Base-by-base conservation (phyloP, 345 rosid species). In the Populus simonii region DNA sequence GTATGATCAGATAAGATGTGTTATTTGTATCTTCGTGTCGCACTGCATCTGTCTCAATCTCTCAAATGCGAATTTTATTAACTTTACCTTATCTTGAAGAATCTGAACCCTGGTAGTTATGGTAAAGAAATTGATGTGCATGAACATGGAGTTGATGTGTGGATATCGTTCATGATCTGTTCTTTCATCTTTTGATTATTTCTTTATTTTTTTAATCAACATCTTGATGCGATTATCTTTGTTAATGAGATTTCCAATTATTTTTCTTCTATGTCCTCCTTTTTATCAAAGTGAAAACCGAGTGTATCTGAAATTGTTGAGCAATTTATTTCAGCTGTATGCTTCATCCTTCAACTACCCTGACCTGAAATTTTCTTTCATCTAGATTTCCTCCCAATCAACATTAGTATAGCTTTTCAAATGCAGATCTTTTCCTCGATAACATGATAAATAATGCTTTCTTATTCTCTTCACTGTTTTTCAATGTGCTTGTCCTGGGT, bases 1-100 rank as follows among this genome's bases (percentile, higher is more conserved):
- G 85, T 84, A 81, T 81, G 82, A 81, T 73, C 66, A 68, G 76
- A 72, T 68, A 51, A 80, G 33, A 57, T 41, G 41, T 68, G n/a
- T 68, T 78, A 67, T 76, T 71, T 73, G 13, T 20, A n/a, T 55
- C 43, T n/a, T 6, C 2, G 0, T 78, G 23, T 23, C 65, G 11
- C 53, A 17, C 66, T 15, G 51, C 70, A 13, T 31, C 43, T 12
- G 9, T 66, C 22, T 13, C n/a, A 66, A 31, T 66, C 69, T 25
- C n/a, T 29, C 63, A 59, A 59, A 9, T 59, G 63, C 6, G 8
- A 59, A n/a, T 59, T 57, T 59, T 25, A n/a, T 22, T 1, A 9
- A n/a, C n/a, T 57, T 57, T n/a, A n/a, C 13, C 27, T 2, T n/a
- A 22, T 41, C 45, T 41, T 41, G 0, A 41, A 55, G 62, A 57